A percentile compares a stretch with the other conserved stretches of the same genome.
Evolutionary conservation across 2,329 filamentous ascomycete species (phyloP).

Genomic region (Paecilomyces variotii): DNA sequence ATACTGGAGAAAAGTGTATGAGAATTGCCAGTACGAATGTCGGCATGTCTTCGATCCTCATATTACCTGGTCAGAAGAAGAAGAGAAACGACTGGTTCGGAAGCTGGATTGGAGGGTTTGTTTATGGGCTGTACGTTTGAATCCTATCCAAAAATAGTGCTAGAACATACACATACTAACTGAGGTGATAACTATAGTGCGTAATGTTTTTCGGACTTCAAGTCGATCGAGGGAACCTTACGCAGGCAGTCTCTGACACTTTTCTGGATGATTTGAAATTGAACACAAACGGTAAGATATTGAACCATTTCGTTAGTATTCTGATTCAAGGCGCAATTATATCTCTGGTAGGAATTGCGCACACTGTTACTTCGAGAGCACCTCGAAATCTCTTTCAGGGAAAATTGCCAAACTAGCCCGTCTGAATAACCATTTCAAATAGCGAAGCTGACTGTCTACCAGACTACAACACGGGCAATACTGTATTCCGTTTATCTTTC

Average conservation of each 20-base stretch:
- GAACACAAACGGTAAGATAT: conserved; percentile 18
- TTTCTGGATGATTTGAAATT: conserved; percentile 38
- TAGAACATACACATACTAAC: conserved; percentile 5
- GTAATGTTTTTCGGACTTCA: conserved; percentile 54
- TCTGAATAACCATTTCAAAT: not conserved
- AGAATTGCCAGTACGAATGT: not conserved
- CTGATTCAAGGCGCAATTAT: too few relatives aligned
- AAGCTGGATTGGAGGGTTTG: conserved; percentile 7
- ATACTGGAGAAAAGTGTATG: not conserved
- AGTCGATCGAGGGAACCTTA: conserved; percentile 51
- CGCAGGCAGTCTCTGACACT: conserved; percentile 51
- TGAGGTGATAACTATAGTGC: conserved; percentile 22
- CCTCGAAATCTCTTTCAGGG: conserved; percentile 27
- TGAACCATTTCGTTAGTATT: too few relatives aligned
- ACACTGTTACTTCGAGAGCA: not conserved
- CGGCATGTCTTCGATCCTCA: conserved; percentile 4
- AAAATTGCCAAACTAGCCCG: conserved; percentile 24
- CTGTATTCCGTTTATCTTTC: conserved; percentile 49
- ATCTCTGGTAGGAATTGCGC: conserved; percentile 22
- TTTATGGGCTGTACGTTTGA: conserved; percentile 14
- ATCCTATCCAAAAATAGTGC: not conserved
- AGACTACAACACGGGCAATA: conserved; percentile 36
- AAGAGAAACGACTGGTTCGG: conserved; percentile 6
- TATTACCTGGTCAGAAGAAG: conserved; percentile 4
- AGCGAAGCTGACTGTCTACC: not conserved